A percentile compares a stretch with the other conserved stretches of the same genome.
These are phyloP conservation scores for Bothriochloa decipiens DNA, from an alignment of 176 grass and related monocot species.

Conservation along the genomic window DNA sequence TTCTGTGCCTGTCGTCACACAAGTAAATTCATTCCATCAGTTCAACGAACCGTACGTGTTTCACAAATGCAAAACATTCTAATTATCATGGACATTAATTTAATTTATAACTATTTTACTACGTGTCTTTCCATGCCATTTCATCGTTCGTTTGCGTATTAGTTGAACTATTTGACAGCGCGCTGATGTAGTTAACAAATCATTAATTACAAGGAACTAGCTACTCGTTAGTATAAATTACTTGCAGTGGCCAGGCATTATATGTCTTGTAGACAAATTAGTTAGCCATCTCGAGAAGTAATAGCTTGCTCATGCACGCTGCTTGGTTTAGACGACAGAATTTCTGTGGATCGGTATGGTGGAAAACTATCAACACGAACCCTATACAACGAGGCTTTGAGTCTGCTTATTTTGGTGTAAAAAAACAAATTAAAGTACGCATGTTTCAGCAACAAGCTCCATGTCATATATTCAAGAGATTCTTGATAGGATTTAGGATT, in stretches of 20 bases:
- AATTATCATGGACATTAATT: neutral
- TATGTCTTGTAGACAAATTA: neutral
- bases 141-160: neutral
- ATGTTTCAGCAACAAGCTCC: neutral
- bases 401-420: neutral
- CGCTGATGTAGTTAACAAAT: neutral
- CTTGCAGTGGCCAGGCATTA: too few species aligned
- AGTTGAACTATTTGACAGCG: neutral
- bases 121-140: neutral
- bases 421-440: neutral
- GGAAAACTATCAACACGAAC: neutral
- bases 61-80: neutral
- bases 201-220: neutral
- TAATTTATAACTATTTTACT: neutral
- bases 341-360: neutral
- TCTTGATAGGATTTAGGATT: neutral
- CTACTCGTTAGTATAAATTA: neutral
- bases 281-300: neutral
- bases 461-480: neutral
- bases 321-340: neutral
- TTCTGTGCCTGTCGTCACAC: constrained; percentile 62
- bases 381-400: neutral
- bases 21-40: neutral
- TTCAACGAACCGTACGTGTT: neutral
- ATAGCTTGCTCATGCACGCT: neutral